Base-by-base conservation (phyloP, 2,329 filamentous ascomycete species). In the Venturia oleaginea region DNA sequence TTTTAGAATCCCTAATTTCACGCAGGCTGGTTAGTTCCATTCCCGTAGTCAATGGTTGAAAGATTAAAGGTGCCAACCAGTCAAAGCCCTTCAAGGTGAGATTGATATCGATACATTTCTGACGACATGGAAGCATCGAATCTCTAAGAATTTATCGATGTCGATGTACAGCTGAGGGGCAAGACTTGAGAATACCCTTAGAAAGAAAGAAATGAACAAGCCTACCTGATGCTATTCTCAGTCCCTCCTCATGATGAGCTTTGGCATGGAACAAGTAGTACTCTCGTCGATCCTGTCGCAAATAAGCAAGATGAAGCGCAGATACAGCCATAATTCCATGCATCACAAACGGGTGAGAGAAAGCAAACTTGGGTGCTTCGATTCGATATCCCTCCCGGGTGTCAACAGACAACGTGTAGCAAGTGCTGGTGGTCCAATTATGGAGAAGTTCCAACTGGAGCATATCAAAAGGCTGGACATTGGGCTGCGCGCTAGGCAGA, bases 251-350 rank as follows among this genome's bases (percentile, higher is more conserved):
- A 34, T 57, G 51, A 32, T 57, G 51, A 27, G 24, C 13, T 22
- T 34, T 57, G 15, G 51, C 51, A 34, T 57, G 51, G 51, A 34
- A 57, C 17, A 57, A 34, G 19, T 57, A 57, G 30, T 57, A 57
- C 1, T 57, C 51, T 13, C 30, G 8, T n/a, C 51, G 51, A 11
- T 57, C 51, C 4, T 57, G 70, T 8, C 72, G 64, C n/a, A 72
- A 64, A 55, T 72, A 69, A 4, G 72, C 75, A 55, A 75, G 71
- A 64, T 78, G 74, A 19, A 76, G 69, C 17, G 77, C 75, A 0
- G 78, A 70, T 38, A 76, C 73, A 6, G 77, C 76, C 13, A 79
- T 67, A 3, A 79, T 70, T 13, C 77, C 74, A 64, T 79, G 74
- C 67, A 80, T 72, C 0, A 79, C 67, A 48, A 76, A 79, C 0